These are phyloP conservation scores for Periglandula ipomoeae DNA, from an alignment of 2,329 filamentous ascomycete species.

Conservation along the genomic window DNA sequence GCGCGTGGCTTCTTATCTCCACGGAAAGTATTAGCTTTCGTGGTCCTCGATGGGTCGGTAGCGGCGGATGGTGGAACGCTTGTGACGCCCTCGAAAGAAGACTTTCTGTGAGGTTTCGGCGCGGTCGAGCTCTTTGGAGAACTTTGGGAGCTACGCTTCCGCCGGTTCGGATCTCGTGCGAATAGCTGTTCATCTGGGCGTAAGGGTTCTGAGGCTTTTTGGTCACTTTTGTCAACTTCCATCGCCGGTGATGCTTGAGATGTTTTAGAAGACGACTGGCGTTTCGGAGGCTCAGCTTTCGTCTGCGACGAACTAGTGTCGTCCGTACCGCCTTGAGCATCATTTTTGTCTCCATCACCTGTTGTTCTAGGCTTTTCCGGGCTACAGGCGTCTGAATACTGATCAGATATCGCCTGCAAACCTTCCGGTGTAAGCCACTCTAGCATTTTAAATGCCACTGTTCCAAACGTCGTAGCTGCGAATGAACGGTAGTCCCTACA, in stretches of 20 bases:
- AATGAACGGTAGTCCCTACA: constrained; percentile 52
- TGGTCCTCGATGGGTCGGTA: constrained; percentile 21
- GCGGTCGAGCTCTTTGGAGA: constrained; percentile 13
- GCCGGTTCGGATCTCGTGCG: constrained; percentile 7
- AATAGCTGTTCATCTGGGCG: constrained; percentile 6
- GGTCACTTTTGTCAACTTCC: background rate
- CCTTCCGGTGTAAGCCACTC: constrained; percentile 58
- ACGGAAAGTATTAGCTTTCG: constrained; percentile 21
- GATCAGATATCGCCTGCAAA: constrained; percentile 38
- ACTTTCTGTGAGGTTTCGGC: constrained; percentile 20
- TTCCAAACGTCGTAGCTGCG: constrained; percentile 54
- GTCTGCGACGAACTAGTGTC: background rate
- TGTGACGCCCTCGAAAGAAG: constrained; percentile 23
- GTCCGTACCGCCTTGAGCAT: background rate
- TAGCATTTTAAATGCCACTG: constrained; percentile 58
- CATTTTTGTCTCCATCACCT: background rate
- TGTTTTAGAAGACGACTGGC: constrained; percentile 3
- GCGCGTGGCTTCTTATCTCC: constrained; percentile 26
- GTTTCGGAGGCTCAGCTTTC: background rate
- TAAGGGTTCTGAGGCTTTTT: background rate
- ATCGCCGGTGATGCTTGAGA: background rate
- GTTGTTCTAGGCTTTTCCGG: constrained; percentile 7
- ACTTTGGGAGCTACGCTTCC: constrained; percentile 13
- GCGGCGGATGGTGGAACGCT: constrained; percentile 9
- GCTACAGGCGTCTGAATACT: constrained; percentile 15